Evolutionary conservation across 768 basidiomycete species (phyloP), one percentile per base, ranked within the genome.

Genomic region (Crassisporium funariophilum): DNA sequence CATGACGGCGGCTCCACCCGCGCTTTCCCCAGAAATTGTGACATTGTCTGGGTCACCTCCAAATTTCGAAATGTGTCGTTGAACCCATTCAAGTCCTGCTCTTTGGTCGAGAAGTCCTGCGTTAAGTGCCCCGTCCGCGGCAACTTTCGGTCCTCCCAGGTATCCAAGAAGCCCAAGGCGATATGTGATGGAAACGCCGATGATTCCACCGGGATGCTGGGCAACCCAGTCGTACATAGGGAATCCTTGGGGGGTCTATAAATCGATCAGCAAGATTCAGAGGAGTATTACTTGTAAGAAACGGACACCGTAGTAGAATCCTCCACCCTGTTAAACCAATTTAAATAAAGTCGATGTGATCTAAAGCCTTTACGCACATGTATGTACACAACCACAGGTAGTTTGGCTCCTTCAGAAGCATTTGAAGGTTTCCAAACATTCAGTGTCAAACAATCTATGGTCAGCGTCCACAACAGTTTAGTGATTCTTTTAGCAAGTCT

Each of bases 391-490:
- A 70, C 68, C 23, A 75, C 66, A 8, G 74, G 72, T 4, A 75
- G 54, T 35, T 59, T 60, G 2, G 63, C 54, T 22, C 47, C 46
- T 5, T 47, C 8, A 5, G 37, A 42, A 10, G 61, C 50, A 16
- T 71, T 70, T 1, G 73, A 67, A 0, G 82, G 81, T 19, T 77
- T 67, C 49, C 78, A 78, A 4, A 84, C 61, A 56, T 83, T 82
- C 39, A 83, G 59, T 17, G 79, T 80, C 41, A 84, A 62, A 55
- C 79, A 83, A 50, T 83, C 81, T 60, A 80, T 77, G 17, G 73
- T 73, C 27, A 20, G 2, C 10, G n/a, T n/a, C n/a, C n/a, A n/a
- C n/a, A n/a, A n/a, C n/a, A n/a, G n/a, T n/a, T n/a, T n/a, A n/a
- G n/a, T n/a, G n/a, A n/a, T n/a, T n/a, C n/a, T n/a, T n/a, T n/a